Evolutionary conservation across 2,329 filamentous ascomycete genomes (phyloP), one percentile per base, ranked within the genome.

Genomic region (Fusarium sp.): DNA sequence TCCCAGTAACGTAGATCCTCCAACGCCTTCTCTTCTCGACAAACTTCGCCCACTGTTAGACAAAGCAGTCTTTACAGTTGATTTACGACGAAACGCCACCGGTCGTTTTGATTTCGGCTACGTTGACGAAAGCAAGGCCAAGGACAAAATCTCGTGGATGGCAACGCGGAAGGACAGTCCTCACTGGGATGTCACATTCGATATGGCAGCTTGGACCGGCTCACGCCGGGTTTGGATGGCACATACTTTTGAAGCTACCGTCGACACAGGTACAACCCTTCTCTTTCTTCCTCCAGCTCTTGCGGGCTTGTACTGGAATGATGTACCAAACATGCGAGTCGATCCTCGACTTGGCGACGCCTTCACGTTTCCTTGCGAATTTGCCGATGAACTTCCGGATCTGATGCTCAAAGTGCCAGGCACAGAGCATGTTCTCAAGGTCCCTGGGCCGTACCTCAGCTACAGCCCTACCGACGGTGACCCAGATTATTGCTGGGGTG

Each of bases 221-320:
- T 61, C 90, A 37, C 83, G 90, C 75, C 84, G 75, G 58, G 81
- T 83, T 23, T 83, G 91, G 62, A 79, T 79, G 49, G 83, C 79
- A 65, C 85, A 81, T 45, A 71, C 73, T 19, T 83, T 85, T 70
- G 79, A 80, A 28, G 86, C 89, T 48, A 90, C 91, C 58, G 83
- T 88, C 28, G 91, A 93, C 78, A 93, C 91, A 4, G 90, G 90
- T 25, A 91, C 89, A 6, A 89, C 90, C 2, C 81, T 93, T 55
- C 81, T 93, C 75, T 85, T 92, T 51, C 80, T 90, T 26, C 85
- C 87, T 30, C 80, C 84, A 18, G 79, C 82, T 11, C 80, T 91
- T n/a, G 86, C 86, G 4, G 75, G 82, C 28, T 82, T 82, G 34
- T 93, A 92, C 80, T 93, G 90, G 79, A 76, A 76, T 30, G 77